Evolutionary conservation across 2,329 filamentous ascomycete species (phyloP), one percentile per base, ranked within the genome.

Genomic region (Thelonectria rubi): DNA sequence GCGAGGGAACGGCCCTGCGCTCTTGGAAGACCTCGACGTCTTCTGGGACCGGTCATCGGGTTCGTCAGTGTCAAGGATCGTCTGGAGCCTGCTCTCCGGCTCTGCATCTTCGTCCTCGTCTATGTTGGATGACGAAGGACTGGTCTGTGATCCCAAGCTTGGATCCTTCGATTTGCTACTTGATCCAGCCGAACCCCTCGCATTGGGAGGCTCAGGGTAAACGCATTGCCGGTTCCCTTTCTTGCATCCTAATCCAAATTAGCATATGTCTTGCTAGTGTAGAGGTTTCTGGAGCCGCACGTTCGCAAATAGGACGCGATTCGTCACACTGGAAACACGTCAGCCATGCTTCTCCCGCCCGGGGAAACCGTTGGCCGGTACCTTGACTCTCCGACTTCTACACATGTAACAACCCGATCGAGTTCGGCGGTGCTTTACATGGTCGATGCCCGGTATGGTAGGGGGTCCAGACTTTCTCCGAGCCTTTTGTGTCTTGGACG

Each of bases 381-480:
- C 88, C 83, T 91, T 98, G 53, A 98, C 94, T 76, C 95, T 87
- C 68, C 95, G 87, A 71, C 89, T 90, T 61, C 95, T 87, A 77
- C 95, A 99, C 48, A 94, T 98, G 67, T 84, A 97, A 79, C 95
- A 99, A 26, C 95, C 95, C 65, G 93, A 97, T 70, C 95, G 86
- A 45, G 95, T 98, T 69, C 95, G 88, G 64, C 94, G 90, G 76
- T 98, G 94, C 78, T 98, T 98, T 68, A 96, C 91, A 72, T 91
- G 89, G 64, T 96, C 76, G 39, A 67, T 45, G 20, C 72, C 91
- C 49, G 80, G 65, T 3, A 81, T 82, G 2, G 80, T 74, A 1
- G 67, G 72, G 30, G 69, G 63, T 9, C 65, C 69, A 17, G 84
- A 84, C 66, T 86, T 86, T 58, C 84, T 81, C 52, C 84, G 79